These are phyloP conservation scores for Austroboletus olivaceoglutinosus DNA, from an alignment of 1,284 basidiomycete species.

Conservation along the genomic window DNA sequence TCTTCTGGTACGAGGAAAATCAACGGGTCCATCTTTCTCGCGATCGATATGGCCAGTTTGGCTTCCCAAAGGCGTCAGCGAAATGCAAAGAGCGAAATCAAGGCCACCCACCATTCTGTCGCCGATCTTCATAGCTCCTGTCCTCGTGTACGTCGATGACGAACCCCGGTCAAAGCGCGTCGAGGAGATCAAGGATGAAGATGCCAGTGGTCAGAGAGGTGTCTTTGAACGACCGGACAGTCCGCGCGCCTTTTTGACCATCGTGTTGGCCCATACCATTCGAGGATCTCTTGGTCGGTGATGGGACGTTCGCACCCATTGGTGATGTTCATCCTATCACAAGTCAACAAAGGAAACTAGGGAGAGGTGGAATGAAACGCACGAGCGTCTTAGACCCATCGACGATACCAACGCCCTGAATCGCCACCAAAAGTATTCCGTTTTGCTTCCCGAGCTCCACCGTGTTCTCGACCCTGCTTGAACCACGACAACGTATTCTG, in stretches of 20 bases:
- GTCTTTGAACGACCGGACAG: constrained; percentile 94
- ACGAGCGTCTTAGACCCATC: constrained; percentile 91
- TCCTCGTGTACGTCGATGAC: constrained; percentile 63
- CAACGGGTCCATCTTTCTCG: constrained; percentile 93
- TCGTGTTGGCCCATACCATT: constrained; percentile 95
- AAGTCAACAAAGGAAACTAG: background rate
- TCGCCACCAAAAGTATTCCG: constrained; percentile 94
- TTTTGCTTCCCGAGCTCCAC: constrained; percentile 92
- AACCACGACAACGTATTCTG: constrained; percentile 89
- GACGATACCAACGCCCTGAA: constrained; percentile 96
- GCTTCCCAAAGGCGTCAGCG: constrained; percentile 46
- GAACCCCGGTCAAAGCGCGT: constrained; percentile 87
- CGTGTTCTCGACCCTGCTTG: constrained; percentile 97
- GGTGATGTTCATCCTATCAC: constrained; percentile 77
- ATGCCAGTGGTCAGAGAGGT: constrained; percentile 85
- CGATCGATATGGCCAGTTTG: constrained; percentile 96
- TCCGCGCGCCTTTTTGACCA: constrained; percentile 72
- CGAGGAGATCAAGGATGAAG: constrained; percentile 93
- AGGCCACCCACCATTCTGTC: constrained; percentile 76
- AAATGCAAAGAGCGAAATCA: background rate
- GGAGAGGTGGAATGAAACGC: constrained; percentile 52
- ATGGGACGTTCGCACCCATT: constrained; percentile 80
- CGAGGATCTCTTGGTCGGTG: constrained; percentile 91
- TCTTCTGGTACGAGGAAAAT: constrained; percentile 99
- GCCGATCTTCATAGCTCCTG: constrained; percentile 85